Conservation (phyloP, 2,329 filamentous ascomycete species). For the Hypoxylon sp. region DNA sequence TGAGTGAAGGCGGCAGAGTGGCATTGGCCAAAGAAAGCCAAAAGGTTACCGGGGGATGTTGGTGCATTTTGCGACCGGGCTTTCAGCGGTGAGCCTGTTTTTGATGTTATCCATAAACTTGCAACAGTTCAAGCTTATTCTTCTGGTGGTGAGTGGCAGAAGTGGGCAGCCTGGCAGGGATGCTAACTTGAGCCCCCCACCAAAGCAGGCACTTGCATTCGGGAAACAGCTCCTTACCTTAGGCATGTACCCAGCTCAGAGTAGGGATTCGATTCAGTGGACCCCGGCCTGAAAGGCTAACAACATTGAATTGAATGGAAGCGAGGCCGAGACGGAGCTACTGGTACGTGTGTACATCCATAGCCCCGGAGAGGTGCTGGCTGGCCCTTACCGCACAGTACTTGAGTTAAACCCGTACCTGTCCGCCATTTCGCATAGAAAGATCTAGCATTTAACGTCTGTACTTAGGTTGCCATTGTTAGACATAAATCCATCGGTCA, state of each 20-base stretch:
- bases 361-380: too few relatives aligned
- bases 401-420: not conserved
- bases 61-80: constrained; percentile 17
- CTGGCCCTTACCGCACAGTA: constrained; percentile 10
- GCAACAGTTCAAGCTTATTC: constrained; percentile 14
- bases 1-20: constrained; percentile 16
- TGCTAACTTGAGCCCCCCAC: constrained; percentile 21
- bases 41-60: constrained; percentile 18
- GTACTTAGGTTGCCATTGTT: not conserved
- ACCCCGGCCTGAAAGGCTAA: too few relatives aligned
- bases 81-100: constrained; percentile 36
- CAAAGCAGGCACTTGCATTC: not conserved
- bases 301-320: too few relatives aligned
- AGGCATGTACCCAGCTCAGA: too few relatives aligned
- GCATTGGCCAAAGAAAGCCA: constrained; percentile 27
- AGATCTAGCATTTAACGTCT: constrained; percentile 5
- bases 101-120: constrained; percentile 18
- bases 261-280: too few relatives aligned
- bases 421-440: constrained; percentile 8
- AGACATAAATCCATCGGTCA: constrained; percentile 10
- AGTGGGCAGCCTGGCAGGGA: constrained; percentile 2
- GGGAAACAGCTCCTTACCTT: too few relatives aligned
- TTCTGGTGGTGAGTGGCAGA: not conserved
- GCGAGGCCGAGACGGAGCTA: too few relatives aligned
- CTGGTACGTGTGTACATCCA: too few relatives aligned